These are phyloP conservation scores for Aspergillus caelatus DNA, from an alignment of 2,329 filamentous ascomycete genomes.

Conservation along the genomic window DNA sequence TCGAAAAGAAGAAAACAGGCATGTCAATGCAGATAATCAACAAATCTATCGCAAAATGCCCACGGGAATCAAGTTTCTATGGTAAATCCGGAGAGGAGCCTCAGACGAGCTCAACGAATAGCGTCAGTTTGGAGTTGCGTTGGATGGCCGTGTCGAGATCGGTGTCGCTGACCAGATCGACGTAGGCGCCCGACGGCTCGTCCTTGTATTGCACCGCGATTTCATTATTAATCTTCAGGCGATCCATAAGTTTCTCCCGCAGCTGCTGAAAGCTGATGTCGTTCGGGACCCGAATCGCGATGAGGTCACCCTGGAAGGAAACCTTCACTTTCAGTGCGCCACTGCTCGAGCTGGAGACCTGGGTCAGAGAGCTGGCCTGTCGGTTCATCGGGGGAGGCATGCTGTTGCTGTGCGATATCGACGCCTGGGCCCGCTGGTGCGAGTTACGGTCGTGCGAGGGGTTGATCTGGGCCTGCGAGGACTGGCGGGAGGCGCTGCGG, in stretches of 20 bases:
- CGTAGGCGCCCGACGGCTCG: constrained; percentile 74
- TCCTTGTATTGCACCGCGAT: constrained; percentile 85
- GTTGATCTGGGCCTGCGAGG: constrained; percentile 66
- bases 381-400: constrained; percentile 49
- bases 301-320: constrained; percentile 87
- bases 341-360: constrained; percentile 42
- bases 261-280: constrained; percentile 79
- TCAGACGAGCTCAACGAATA: constrained; percentile 61
- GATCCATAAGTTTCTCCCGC: constrained; percentile 80
- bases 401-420: constrained; percentile 35
- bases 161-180: constrained; percentile 74
- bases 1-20: constrained; percentile 9
- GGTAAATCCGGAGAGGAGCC: constrained; percentile 7
- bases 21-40: constrained; percentile 12
- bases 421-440: constrained; percentile 45
- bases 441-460: constrained; percentile 43
- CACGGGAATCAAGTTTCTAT: constrained; percentile 22
- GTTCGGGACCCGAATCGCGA: constrained; percentile 83
- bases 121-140: constrained; percentile 82
- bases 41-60: constrained; percentile 19
- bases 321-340: constrained; percentile 88
- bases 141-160: constrained; percentile 80
- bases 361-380: constrained; percentile 58
- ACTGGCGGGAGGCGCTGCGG: constrained; percentile 65
- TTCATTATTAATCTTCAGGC: constrained; percentile 76